Conservation (phyloP, 2,329 filamentous ascomycete genomes). For the Fusarium continuum region DNA sequence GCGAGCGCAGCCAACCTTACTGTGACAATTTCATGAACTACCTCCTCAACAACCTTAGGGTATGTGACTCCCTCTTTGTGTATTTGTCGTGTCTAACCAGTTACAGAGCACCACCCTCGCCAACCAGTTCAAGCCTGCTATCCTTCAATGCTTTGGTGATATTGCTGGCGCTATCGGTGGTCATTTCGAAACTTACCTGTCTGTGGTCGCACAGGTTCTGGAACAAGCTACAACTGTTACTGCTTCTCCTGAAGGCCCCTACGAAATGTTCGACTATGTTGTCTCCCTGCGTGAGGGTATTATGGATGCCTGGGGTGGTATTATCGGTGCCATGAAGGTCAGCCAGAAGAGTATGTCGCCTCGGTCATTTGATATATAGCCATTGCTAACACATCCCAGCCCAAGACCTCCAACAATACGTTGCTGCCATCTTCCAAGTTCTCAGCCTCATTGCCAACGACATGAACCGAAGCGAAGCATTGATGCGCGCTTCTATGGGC, state of each 20-base stretch:
- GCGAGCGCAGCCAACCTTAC: conserved; percentile 90
- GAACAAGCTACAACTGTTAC: conserved; percentile 91
- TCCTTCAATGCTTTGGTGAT: conserved; percentile 97
- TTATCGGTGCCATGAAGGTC: conserved; percentile 91
- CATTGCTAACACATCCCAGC: conserved; percentile 59
- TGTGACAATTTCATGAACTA: conserved; percentile 99
- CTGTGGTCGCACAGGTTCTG: conserved; percentile 90
- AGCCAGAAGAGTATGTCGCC: conserved; percentile 76
- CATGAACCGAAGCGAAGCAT: conserved; percentile 86
- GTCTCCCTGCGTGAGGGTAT: conserved; percentile 95
- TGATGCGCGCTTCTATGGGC: conserved; percentile 95
- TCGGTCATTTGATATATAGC: neutral
- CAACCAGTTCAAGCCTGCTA: conserved; percentile 98
- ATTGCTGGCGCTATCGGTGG: conserved; percentile 94
- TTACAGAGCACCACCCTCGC: conserved; percentile 80
- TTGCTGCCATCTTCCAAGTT: conserved; percentile 87
- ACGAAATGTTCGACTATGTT: conserved; percentile 97
- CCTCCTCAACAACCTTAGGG: conserved; percentile 87
- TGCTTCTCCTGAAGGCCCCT: conserved; percentile 79
- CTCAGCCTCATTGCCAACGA: conserved; percentile 83
- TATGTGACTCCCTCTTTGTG: conserved; percentile 53
- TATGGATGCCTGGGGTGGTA: conserved; percentile 98
- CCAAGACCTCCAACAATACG: conserved; percentile 76
- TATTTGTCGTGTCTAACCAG: conserved; percentile 15
- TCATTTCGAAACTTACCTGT: conserved; percentile 91